A percentile compares a stretch with the other conserved stretches of the same genome.
Conservation (phyloP, 441 rosid species). For the Eruca vesicaria region DNA sequence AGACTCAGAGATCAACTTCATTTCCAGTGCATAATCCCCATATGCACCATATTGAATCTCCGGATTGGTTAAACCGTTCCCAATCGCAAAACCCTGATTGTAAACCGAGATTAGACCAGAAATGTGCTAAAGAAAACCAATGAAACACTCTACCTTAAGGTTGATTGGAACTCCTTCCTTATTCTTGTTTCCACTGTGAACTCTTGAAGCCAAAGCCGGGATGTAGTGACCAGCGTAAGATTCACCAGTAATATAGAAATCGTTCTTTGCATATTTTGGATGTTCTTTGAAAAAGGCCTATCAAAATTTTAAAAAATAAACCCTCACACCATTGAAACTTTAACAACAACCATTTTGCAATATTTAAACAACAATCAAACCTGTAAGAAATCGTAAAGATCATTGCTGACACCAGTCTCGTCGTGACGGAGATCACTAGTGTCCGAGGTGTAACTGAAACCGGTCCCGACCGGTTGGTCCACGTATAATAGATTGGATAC, state of each 20-base stretch:
- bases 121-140: not conserved
- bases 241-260: slow-evolving; percentile 84
- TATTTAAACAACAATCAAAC: slow-evolving; percentile 28
- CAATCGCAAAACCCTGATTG: slow-evolving; percentile 83
- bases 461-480: slow-evolving; percentile 82
- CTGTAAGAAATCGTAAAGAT: slow-evolving; percentile 83
- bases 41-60: slow-evolving; percentile 70
- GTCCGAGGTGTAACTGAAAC: slow-evolving; percentile 65
- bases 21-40: slow-evolving; percentile 65
- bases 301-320: not conserved
- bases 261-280: slow-evolving; percentile 55
- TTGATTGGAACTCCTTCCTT: slow-evolving; percentile 73
- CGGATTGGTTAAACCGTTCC: slow-evolving; percentile 76
- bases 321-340: not conserved
- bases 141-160: slow-evolving; percentile 53
- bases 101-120: slow-evolving; percentile 4
- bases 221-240: slow-evolving; percentile 91
- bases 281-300: slow-evolving; percentile 74
- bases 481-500: slow-evolving; percentile 68
- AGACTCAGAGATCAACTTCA: slow-evolving; percentile 46
- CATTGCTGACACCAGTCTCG: slow-evolving; percentile 74
- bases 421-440: slow-evolving; percentile 50
- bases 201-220: slow-evolving; percentile 77
- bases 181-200: slow-evolving; percentile 70
- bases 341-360: not conserved